Percentiles rank a stretch among this genome's conserved stretches.
These are phyloP conservation scores for Gigaspora rosea DNA, from an alignment of 192 early-diverging fungal species.

Conservation along the genomic window DNA sequence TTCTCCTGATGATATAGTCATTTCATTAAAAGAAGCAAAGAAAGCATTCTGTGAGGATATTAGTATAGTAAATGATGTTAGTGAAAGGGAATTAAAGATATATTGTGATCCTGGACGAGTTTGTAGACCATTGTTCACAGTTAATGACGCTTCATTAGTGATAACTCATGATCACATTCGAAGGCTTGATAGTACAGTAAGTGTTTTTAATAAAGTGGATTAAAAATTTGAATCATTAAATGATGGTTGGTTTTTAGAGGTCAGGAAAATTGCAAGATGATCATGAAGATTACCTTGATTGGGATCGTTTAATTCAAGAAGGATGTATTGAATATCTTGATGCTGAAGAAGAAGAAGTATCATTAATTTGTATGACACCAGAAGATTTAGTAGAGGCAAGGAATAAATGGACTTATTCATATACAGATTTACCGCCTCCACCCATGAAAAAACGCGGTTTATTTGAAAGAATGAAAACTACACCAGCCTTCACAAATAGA, in stretches of 20 bases:
- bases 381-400: conserved; percentile 82
- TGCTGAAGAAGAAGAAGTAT: conserved; percentile 97
- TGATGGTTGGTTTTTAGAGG: neutral
- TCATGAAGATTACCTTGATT: conserved; percentile 34
- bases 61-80: conserved; percentile 90
- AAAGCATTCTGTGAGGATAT: conserved; percentile 84
- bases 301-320: conserved; percentile 73
- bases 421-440: conserved; percentile 28
- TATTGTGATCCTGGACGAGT: conserved; percentile 96
- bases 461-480: neutral
- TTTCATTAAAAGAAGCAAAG: conserved; percentile 74
- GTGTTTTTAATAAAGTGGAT: neutral
- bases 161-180: conserved; percentile 65
- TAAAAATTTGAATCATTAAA: neutral
- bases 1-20: conserved; percentile 81
- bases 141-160: conserved; percentile 70
- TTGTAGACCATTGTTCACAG: conserved; percentile 91
- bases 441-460: conserved; percentile 45
- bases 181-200: conserved; percentile 42
- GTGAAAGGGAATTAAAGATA: conserved; percentile 92
- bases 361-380: conserved; percentile 97
- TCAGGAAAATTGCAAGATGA: neutral
- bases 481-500: neutral
- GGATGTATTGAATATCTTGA: conserved; percentile 95
- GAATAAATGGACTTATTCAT: neutral